Evolutionary conservation across 352 stramenopile species (phyloP), one percentile per base, ranked within the genome.

Genomic region (Phytophthora quininea): DNA sequence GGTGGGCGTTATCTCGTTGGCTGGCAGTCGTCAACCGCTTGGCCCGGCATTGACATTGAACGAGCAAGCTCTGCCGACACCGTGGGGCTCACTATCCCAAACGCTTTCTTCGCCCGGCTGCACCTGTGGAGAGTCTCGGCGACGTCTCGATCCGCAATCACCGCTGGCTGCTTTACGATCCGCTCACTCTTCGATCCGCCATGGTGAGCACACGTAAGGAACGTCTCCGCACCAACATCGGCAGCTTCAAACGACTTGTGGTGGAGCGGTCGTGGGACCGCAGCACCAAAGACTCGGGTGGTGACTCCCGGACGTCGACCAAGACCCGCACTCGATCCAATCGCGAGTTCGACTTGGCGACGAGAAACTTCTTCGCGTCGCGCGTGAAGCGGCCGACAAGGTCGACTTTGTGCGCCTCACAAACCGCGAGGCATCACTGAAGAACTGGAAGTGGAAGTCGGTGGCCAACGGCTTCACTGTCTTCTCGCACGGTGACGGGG

Each of bases 391-490:
- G 2, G 48, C 64, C 19, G 64, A 77, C 32, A 70, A 64, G 38
- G 59, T 73, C 11, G 64, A 77, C 33, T 77, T 77, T 38, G 55
- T 50, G 1, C 69, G 69, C 3, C 51, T 77, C 7, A 65, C 55
- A 7, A 74, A 67, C 37, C 69, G 59, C 24, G 57, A 77, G 40
- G 56, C 64, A 3, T 77, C 69, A 33, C 48, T 77, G 46, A 51
- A 59, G 33, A 67, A 73, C 53, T 77, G 69, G 69, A 77, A 74
- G 69, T 70, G 60, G 64, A 77, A 77, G 48, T 58, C 58, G 2
- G 56, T 77, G 27, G 70, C 61, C n/a, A 74, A 73, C 65, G 62
- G 49, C 1, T 75, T 76, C 59, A 76, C 75, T 14, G 58, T 65
- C 12, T 71, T 76, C 35, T 77, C 54, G 10, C 62, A 76, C 9